A percentile compares a stretch with the other conserved stretches of the same genome.
Conservation (phyloP, 352 stramenopile genomes). For the Pythium plurisporium region DNA sequence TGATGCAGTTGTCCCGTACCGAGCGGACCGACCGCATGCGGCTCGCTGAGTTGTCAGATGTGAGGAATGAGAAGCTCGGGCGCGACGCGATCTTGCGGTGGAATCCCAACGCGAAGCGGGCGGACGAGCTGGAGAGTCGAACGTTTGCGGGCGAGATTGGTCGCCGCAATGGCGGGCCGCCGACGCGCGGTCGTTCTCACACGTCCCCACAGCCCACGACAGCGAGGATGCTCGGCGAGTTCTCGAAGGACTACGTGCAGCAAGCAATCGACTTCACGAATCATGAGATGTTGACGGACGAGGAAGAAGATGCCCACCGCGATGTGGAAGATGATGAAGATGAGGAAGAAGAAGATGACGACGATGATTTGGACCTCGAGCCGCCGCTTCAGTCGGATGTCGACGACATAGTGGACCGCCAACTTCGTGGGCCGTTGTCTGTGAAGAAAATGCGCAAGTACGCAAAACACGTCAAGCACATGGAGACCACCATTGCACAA, state of each 20-base stretch:
- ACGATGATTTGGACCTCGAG: slow-evolving; percentile 14
- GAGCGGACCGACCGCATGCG: slow-evolving; percentile 72
- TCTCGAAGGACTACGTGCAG: slow-evolving; percentile 71
- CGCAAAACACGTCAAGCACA: slow-evolving; percentile 53
- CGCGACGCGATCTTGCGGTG: slow-evolving; percentile 34
- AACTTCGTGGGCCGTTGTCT: slow-evolving; percentile 25
- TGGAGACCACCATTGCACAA: slow-evolving; percentile 76
- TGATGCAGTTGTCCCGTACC: slow-evolving; percentile 44
- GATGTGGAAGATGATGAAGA: slow-evolving; percentile 14
- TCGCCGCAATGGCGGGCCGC: not conserved
- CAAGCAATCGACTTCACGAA: slow-evolving; percentile 68
- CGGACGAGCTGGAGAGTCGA: slow-evolving; percentile 2
- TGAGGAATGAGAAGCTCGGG: slow-evolving; percentile 45
- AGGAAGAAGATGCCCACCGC: slow-evolving; percentile 28
- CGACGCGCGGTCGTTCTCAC: slow-evolving; percentile 14
- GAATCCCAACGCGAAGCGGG: slow-evolving; percentile 37
- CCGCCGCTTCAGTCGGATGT: slow-evolving; percentile 9
- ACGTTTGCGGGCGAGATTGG: slow-evolving; percentile 16
- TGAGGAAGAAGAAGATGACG: slow-evolving; percentile 11
- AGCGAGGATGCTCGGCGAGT: slow-evolving; percentile 54
- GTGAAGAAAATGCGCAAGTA: slow-evolving; percentile 53
- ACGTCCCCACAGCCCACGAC: slow-evolving; percentile 27
- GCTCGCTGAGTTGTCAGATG: slow-evolving; percentile 70
- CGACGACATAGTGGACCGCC: slow-evolving; percentile 11
- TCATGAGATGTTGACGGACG: slow-evolving; percentile 41